phyloP scores from a whole-genome alignment of 2,329 filamentous ascomycete species.

The Sodiomyces alkalinus region DNA sequence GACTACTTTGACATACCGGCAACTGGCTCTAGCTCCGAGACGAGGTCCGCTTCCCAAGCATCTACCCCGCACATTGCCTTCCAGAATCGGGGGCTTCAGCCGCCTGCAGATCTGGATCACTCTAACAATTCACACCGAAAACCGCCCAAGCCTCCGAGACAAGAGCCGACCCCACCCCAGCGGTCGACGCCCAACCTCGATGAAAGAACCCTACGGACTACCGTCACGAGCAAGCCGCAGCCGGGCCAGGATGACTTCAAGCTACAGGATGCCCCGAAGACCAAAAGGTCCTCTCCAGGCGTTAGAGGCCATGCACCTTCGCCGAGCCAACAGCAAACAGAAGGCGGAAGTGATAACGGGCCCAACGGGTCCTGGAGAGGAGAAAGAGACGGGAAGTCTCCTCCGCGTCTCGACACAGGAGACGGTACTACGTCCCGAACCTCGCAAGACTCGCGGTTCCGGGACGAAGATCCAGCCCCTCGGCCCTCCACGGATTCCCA shows the following conservation, averaged over 20 bases:
- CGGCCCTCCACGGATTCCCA: no score
- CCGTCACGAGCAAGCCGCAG: slow-evolving; percentile 16
- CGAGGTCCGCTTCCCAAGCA: slow-evolving; percentile 30
- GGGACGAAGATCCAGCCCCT: slow-evolving; percentile 45
- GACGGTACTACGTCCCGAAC: no score
- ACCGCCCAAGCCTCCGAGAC: slow-evolving; percentile 11
- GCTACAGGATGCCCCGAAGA: slow-evolving; percentile 66
- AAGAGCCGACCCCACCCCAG: no score
- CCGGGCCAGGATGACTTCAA: slow-evolving; percentile 49
- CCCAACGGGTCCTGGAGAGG: slow-evolving; percentile 20
- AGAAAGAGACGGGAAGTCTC: slow-evolving; percentile 20
- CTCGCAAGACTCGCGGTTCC: slow-evolving; percentile 42
- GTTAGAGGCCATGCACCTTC: slow-evolving; percentile 20
- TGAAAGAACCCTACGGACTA: slow-evolving; percentile 21
- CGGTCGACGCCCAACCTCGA: slow-evolving; percentile 20
- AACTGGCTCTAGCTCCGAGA: slow-evolving; percentile 24
- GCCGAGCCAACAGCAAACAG: slow-evolving; percentile 19
- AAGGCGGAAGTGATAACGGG: slow-evolving; percentile 18
- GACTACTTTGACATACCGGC: slow-evolving; percentile 43
- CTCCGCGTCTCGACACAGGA: slow-evolving; percentile 17
- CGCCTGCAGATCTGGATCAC: slow-evolving; percentile 44
- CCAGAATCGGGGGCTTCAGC: slow-evolving; percentile 63
- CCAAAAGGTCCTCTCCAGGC: slow-evolving; percentile 37
- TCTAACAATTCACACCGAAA: slow-evolving; percentile 33
- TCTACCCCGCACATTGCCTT: slow-evolving; percentile 83